These are phyloP conservation scores for Trichoderma virens DNA, from an alignment of 495 filamentous ascomycete species.

Conservation along the genomic window DNA sequence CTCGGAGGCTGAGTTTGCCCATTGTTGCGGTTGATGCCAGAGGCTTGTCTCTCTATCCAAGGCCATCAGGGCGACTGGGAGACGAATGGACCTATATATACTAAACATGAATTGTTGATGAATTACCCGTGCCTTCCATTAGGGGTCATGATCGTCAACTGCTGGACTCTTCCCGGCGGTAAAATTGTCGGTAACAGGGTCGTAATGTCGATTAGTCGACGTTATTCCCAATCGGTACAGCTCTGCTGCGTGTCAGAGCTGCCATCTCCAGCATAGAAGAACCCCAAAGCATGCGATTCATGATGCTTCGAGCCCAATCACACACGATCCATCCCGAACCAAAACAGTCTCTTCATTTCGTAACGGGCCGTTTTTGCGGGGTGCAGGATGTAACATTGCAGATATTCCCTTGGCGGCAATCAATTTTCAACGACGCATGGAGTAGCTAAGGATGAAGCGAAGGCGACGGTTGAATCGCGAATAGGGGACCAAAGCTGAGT, in stretches of 20 bases:
- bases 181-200: background rate
- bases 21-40: background rate
- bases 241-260: background rate
- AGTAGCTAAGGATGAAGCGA: background rate
- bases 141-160: background rate
- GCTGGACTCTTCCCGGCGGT: background rate
- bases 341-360: too few relatives aligned
- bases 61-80: background rate
- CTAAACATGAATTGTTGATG: background rate
- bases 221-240: background rate
- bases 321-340: background rate
- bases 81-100: background rate
- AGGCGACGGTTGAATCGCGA: background rate
- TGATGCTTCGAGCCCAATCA: background rate
- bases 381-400: background rate
- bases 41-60: background rate
- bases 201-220: background rate
- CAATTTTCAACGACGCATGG: background rate
- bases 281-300: background rate
- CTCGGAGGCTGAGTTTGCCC: background rate
- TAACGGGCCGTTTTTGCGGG: background rate
- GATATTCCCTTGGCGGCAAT: background rate
- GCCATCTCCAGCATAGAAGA: background rate
- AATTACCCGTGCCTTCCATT: background rate
- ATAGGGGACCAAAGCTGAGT: background rate